Conservation (phyloP, 805 yeast species). For the Diddensiella santjacobensis region DNA sequence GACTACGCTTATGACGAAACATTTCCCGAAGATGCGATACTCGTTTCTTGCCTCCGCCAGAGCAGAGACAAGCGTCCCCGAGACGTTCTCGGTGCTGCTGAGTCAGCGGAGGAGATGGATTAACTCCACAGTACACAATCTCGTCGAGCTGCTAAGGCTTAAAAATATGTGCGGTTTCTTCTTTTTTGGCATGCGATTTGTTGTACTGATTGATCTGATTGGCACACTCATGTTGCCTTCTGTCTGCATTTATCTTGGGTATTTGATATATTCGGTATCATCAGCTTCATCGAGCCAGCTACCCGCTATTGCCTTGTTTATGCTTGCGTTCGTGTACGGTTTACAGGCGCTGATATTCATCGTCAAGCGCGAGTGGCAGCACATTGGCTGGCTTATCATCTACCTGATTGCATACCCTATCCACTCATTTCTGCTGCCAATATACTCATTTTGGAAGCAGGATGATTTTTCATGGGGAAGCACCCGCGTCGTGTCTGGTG, state of each 20-base stretch:
- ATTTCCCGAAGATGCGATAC: slow-evolving; percentile 86
- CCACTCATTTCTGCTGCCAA: slow-evolving; percentile 86
- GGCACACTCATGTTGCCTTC: slow-evolving; percentile 89
- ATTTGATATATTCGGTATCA: slow-evolving; percentile 49
- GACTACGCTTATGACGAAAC: slow-evolving; percentile 77
- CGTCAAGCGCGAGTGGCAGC: slow-evolving; percentile 68
- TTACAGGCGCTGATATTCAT: slow-evolving; percentile 60
- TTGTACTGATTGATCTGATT: slow-evolving; percentile 73
- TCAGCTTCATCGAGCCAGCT: slow-evolving; percentile 40
- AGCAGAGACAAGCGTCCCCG: slow-evolving; percentile 87
- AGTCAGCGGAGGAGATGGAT: slow-evolving; percentile 98
- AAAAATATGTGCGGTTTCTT: slow-evolving; percentile 90
- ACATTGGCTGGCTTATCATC: slow-evolving; percentile 71
- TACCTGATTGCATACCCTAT: slow-evolving; percentile 81
- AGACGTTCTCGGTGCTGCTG: slow-evolving; percentile 66
- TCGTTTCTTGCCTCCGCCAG: slow-evolving; percentile 85
- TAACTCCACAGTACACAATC: slow-evolving; percentile 88
- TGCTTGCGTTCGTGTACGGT: slow-evolving; percentile 51
- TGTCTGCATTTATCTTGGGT: slow-evolving; percentile 57
- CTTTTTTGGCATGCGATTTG: slow-evolving; percentile 92
- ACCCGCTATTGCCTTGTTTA: slow-evolving; percentile 46
- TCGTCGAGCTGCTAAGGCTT: slow-evolving; percentile 80
- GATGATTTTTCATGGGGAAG: slow-evolving; percentile 64
- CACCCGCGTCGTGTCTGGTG: slow-evolving; percentile 54
- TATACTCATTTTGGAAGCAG: slow-evolving; percentile 71